Base-by-base conservation (phyloP, 257 asterid genomes). In the Solanum infundibuliforme region DNA sequence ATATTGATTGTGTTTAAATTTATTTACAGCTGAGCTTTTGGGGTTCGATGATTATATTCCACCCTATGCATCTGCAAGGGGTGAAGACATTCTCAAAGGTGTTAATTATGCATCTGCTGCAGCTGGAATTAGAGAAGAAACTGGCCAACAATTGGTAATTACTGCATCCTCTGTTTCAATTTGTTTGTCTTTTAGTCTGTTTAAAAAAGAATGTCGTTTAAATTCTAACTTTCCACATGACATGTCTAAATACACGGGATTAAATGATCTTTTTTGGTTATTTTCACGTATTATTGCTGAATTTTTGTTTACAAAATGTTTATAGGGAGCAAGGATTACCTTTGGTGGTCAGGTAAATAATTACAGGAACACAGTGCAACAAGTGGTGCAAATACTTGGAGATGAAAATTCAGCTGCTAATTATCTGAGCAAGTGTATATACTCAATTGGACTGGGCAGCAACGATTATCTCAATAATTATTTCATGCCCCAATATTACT, bases 331-430 rank as follows among this genome's bases (percentile, higher is more conserved):
- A 4, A 87, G 98, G 86, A 93, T 92, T 46, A 92, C 88, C 39
- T 94, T 96, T 38, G 84, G 91, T 1, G 95, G 87, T 13, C 99
- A 96, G 87, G 91, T 96, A 41, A 94, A 90, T 41, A 96, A 96
- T 89, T 95, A 96, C 96, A 93, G 93, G 89, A 91, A 88, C 92
- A 93, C 98, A 29, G 98, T 95, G 20, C 74, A 94, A 12, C 95
- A 95, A 85, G 89, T 97, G 29, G 93, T 90, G 36, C 36, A 84
- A 14, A 48, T 92, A 76, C 75, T 92, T 8, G 94, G 94, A n/a
- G 88, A 87, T 75, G 90, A 91, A 75, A 34, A 91, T 41, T 38
- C 89, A 0, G 90, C 93, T 9, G 90, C 91, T 52, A 23, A 89
- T 88, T 92, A 92, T 79, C 83, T 92, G 3, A 90, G 91, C 89